Evolutionary conservation across 257 asterid genomes (phyloP).

Genomic region (Prunella vulgaris): DNA sequence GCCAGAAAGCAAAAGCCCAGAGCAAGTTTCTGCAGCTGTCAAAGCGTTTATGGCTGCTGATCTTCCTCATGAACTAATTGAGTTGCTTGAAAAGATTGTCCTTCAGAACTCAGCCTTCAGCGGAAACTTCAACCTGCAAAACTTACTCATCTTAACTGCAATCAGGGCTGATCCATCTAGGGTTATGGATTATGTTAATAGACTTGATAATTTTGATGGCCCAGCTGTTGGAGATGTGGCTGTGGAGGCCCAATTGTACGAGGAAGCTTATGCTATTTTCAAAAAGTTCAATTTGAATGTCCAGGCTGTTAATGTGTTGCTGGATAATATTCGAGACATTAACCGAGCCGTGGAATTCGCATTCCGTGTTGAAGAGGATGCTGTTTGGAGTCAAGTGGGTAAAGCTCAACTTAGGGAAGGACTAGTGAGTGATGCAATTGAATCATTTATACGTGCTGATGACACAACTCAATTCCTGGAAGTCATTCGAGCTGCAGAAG

Average conservation of each 20-base stretch:
- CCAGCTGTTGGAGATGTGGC: conserved; percentile 99
- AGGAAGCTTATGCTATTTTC: conserved; percentile 96
- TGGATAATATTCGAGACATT: conserved; percentile 85
- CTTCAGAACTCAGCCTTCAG: conserved; percentile 98
- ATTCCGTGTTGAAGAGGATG: conserved; percentile 97
- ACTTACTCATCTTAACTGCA: conserved; percentile 88
- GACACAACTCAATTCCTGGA: conserved; percentile 87
- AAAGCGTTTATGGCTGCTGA: conserved; percentile 99
- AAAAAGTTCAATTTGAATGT: conserved; percentile 97
- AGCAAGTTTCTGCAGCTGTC: conserved; percentile 99
- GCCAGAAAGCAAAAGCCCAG: conserved; percentile 99
- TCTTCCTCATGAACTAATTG: conserved; percentile 97
- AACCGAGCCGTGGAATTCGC: conserved; percentile 98
- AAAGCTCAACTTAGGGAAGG: conserved; percentile 98
- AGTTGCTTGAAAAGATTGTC: conserved; percentile 97
- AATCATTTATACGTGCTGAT: conserved; percentile 95
- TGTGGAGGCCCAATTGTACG: conserved; percentile 86
- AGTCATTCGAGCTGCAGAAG: conserved; percentile 86
- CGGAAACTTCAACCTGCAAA: conserved; percentile 96
- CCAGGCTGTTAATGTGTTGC: conserved; percentile 91
- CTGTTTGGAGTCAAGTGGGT: conserved; percentile 99
- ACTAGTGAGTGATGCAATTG: conserved; percentile 95
- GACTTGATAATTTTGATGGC: conserved; percentile 98
- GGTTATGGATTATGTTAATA: conserved; percentile 95
- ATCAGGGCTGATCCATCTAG: conserved; percentile 96